Evolutionary conservation across 2,329 filamentous ascomycete genomes (phyloP).

Genomic region (Fusarium chuoi): DNA sequence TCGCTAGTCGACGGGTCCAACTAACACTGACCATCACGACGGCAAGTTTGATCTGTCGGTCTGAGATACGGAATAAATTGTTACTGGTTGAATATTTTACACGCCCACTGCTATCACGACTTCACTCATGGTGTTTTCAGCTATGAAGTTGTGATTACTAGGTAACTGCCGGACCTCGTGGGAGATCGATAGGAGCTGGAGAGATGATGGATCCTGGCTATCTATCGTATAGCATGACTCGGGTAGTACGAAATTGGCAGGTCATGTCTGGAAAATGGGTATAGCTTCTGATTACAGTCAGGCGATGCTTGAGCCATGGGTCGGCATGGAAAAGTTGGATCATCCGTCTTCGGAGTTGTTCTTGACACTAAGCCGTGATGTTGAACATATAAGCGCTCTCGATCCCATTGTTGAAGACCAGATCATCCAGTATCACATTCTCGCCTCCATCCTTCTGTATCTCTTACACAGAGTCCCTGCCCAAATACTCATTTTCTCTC

Average conservation of each 20-base stretch:
- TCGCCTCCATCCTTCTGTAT: accelerated
- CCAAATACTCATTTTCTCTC: no score
- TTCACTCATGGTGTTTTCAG: no score
- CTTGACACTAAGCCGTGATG: accelerated
- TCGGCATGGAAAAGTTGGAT: accelerated
- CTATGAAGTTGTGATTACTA: no score
- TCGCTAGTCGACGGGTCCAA: neutral
- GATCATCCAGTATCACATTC: accelerated
- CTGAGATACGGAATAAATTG: neutral
- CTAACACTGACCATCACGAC: neutral
- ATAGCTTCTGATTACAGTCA: neutral
- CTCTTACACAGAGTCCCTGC: no score
- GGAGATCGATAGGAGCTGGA: neutral
- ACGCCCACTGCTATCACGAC: neutral
- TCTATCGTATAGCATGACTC: neutral
- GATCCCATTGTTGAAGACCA: accelerated
- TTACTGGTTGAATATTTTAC: neutral
- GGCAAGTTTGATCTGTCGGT: neutral
- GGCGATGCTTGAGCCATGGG: accelerated
- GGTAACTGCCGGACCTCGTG: neutral
- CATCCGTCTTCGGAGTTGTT: neutral
- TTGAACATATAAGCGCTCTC: accelerated
- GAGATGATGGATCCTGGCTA: neutral
- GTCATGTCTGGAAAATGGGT: accelerated
- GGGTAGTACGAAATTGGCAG: neutral